Percentiles rank a stretch among this genome's conserved stretches.
Conservation (phyloP, 345 rosid species). For the Hibiscus mutabilis region DNA sequence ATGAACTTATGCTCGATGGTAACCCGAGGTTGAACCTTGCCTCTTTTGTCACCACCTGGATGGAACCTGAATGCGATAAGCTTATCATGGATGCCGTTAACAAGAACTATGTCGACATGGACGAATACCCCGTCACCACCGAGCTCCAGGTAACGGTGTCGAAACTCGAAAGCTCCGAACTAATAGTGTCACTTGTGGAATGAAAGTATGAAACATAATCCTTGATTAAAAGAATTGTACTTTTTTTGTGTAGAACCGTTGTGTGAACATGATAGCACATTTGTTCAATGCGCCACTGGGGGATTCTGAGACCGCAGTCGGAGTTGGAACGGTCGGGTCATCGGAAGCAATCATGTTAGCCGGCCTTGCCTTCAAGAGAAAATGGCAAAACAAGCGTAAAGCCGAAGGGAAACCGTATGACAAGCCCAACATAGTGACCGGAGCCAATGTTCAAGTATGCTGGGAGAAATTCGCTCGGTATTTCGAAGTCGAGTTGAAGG, state of each 20-base stretch:
- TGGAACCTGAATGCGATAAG: conserved; percentile 94
- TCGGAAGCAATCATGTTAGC: conserved; percentile 97
- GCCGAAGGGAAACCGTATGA: conserved; percentile 77
- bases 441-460: conserved; percentile 41
- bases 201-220: too few species aligned
- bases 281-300: conserved; percentile 79
- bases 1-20: conserved; percentile 81
- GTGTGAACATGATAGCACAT: conserved; percentile 90
- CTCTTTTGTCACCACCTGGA: conserved; percentile 90
- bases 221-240: not conserved
- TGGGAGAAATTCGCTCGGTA: conserved; percentile 95
- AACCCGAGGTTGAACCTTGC: conserved; percentile 89
- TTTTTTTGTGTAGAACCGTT: conserved; percentile 56
- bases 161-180: too few species aligned
- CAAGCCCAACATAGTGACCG: not conserved
- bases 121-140: conserved; percentile 93
- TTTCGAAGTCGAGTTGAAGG: conserved; percentile 88
- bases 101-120: conserved; percentile 97
- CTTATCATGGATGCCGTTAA: conserved; percentile 82
- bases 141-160: conserved; percentile 55
- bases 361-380: conserved; percentile 83
- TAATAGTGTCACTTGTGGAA: too few species aligned
- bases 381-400: conserved; percentile 86
- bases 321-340: conserved; percentile 91
- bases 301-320: conserved; percentile 66